A percentile compares a stretch with the other conserved stretches of the same genome.
Evolutionary conservation across 768 basidiomycete genomes (phyloP).

Genomic region (Boletus vinaceobasis): DNA sequence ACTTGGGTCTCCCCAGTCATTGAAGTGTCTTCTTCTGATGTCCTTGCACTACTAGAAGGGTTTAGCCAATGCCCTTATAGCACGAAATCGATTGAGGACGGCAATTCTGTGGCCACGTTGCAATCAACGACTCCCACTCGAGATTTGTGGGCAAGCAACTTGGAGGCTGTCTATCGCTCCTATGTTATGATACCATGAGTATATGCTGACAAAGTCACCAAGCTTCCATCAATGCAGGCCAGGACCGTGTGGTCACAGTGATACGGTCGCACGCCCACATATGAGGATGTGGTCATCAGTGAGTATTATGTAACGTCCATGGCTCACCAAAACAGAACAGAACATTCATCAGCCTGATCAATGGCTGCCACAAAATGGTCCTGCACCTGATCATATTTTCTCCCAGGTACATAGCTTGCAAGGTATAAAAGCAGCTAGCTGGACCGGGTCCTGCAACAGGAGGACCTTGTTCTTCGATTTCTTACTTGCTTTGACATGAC

Average conservation of each 20-base stretch:
- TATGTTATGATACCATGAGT: too few relatives aligned
- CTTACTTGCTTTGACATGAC: slow-evolving; percentile 11
- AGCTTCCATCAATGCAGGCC: background rate
- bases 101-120: background rate
- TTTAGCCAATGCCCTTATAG: background rate
- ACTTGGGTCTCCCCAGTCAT: too few relatives aligned
- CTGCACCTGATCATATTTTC: background rate
- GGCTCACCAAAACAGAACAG: too few relatives aligned
- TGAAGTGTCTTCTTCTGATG: too few relatives aligned
- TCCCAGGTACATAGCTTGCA: background rate
- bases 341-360: background rate
- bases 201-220: too few relatives aligned
- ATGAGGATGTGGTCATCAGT: background rate
- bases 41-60: too few relatives aligned
- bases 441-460: background rate
- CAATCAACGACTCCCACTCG: background rate
- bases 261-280: background rate
- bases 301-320: too few relatives aligned
- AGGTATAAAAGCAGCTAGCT: slow-evolving; percentile 17
- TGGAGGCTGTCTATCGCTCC: background rate
- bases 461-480: background rate
- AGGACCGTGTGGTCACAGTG: background rate
- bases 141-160: background rate
- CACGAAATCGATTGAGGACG: background rate
- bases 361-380: background rate